These are phyloP conservation scores for Plasmodium gallinaceum DNA, from an alignment of 169 alveolate species.

Conservation along the genomic window DNA sequence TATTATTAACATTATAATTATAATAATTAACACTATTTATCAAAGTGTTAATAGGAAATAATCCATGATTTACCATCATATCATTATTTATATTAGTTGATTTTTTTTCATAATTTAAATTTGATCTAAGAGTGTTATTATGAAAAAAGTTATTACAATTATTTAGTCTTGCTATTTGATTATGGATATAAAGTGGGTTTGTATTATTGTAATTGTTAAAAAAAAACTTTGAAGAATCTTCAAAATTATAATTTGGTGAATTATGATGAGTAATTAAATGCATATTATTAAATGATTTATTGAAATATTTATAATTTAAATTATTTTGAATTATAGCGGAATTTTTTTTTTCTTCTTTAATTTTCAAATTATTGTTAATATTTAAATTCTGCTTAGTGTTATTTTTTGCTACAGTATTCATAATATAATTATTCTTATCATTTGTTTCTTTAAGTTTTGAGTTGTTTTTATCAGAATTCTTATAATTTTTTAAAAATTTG, in stretches of 20 bases:
- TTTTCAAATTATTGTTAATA: neutral
- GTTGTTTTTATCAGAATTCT: neutral
- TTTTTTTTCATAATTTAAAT: neutral
- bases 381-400: neutral
- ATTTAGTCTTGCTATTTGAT: conserved; percentile 2
- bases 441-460: neutral
- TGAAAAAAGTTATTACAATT: neutral
- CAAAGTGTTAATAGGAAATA: conserved; percentile 21
- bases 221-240: neutral
- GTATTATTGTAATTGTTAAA: neutral
- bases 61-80: neutral
- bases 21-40: conserved; percentile 18
- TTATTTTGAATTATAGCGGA: neutral
- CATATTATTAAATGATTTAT: conserved; percentile 1
- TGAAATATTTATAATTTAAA: neutral
- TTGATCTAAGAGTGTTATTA: neutral
- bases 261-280: neutral
- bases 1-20: conserved; percentile 13
- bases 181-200: conserved; percentile 10
- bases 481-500: neutral
- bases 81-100: conserved; percentile 5
- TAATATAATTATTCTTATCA: neutral
- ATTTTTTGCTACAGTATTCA: neutral
- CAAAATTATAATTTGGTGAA: conserved; percentile 15
- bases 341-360: conserved; percentile 11